Evolutionary conservation across 306 rosid genomes (phyloP).

Genomic region (Benincasa hispida): DNA sequence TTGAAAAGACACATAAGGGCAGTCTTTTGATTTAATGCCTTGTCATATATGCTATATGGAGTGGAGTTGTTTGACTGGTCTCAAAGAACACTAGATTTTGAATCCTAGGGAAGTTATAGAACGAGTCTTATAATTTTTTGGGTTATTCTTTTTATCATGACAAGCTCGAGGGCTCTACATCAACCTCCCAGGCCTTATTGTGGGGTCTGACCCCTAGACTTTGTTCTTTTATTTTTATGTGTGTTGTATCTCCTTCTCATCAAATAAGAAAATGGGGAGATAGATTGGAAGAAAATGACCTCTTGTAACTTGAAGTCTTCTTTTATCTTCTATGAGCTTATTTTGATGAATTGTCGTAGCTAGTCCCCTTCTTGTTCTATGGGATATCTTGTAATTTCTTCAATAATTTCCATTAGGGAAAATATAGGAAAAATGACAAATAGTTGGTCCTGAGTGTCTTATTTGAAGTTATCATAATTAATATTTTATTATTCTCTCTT

Average conservation of each 20-base stretch:
- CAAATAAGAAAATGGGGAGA: neutral
- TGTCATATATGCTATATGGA: neutral
- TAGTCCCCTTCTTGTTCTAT: neutral
- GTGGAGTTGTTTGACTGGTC: neutral
- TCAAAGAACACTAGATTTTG: neutral
- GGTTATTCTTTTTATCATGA: neutral
- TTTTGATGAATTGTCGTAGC: neutral
- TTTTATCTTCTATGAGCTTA: neutral
- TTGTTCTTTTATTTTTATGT: neutral
- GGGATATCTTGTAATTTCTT: neutral
- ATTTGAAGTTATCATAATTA: neutral
- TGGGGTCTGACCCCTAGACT: neutral
- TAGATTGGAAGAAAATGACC: neutral
- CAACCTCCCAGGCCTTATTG: neutral
- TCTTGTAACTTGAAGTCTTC: neutral
- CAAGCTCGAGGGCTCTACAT: neutral
- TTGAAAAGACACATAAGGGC: neutral
- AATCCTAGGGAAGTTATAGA: neutral
- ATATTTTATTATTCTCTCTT: neutral
- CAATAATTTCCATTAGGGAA: neutral
- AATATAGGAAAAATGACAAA: neutral
- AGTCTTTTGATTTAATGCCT: neutral
- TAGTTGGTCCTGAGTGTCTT: neutral
- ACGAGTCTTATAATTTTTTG: neutral
- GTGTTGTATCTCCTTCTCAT: neutral